Evolutionary conservation across 495 filamentous ascomycete species (phyloP), one percentile per base, ranked within the genome.

Genomic region (Tuber borchii): DNA sequence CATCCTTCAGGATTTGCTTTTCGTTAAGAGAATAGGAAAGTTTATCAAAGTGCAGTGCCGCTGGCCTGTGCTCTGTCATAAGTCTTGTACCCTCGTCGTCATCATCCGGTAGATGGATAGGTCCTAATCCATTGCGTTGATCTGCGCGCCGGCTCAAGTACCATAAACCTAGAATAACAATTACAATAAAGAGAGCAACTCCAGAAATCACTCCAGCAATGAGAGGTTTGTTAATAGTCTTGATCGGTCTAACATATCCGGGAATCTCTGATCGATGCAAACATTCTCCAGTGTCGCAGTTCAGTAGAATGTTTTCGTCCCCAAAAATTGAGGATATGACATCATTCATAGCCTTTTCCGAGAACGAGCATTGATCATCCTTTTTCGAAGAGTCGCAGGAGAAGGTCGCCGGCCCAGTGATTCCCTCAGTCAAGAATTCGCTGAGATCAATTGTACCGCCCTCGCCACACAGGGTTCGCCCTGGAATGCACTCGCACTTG

Each of bases 171-270:
- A 98, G 84, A 72, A 97, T 92, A 61, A 93, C 90, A 10, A 89
- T 90, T 37, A 97, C 93, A 10, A 98, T 87, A 81, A 99, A 97
- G 0, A 99, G 86, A 3, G 91, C 90, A 83, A 89, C 92, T 39
- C 90, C 93, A 14, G 94, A 94, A 82, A 99, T 98, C 71, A 96
- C 93, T 46, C 93, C 91, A 31, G 95, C 95, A 80, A 99, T 98
- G 69, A 99, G 86, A 17, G 96, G 95, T 0, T 94, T 99, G 83
- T 99, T 99, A 86, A 99, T 98, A 81, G 91, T 90, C 85, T 97
- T 97, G 71, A 98, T 86, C 6, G 94, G 92, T 61, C 93, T 89
- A 73, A 91, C 85, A 82, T 95, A 98, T 42, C 95, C 96, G 17
- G 95, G 95, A 31, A 97, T 91, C 75, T 97, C 93, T 16, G 94